A percentile compares a stretch with the other conserved stretches of the same genome.
Evolutionary conservation across 192 early-diverging fungal species (phyloP).

Genomic region (Coemansia sp.): DNA sequence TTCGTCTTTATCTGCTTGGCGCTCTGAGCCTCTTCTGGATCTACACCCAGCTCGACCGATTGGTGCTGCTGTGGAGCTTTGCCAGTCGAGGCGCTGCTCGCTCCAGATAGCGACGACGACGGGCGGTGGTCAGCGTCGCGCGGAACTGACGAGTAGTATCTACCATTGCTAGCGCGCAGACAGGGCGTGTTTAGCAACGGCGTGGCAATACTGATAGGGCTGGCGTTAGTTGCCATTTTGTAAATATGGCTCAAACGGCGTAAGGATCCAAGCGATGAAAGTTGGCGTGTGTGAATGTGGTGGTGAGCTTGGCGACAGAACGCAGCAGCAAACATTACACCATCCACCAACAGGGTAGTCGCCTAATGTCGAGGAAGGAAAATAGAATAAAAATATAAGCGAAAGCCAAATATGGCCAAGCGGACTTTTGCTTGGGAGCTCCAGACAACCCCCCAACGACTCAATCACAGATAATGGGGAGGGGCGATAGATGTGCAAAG

Average conservation of each 20-base stretch:
- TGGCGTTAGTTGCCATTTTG: background rate
- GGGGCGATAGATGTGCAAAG: no score
- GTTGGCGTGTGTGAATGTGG: background rate
- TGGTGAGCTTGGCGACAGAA: constrained; percentile 2
- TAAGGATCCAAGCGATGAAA: background rate
- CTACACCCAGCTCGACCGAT: constrained; percentile 13
- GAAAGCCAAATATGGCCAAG: no score
- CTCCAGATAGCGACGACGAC: constrained; percentile 8
- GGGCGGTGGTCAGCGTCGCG: constrained; percentile 3
- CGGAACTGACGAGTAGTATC: constrained; percentile 44
- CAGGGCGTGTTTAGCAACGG: constrained; percentile 20
- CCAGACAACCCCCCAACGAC: no score
- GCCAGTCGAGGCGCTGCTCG: background rate
- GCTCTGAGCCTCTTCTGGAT: constrained; percentile 28
- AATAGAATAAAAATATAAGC: background rate
- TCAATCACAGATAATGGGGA: no score
- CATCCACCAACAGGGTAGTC: constrained; percentile 4
- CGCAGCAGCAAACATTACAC: constrained; percentile 10
- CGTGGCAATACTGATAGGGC: constrained; percentile 19
- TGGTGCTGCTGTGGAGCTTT: background rate
- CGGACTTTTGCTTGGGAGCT: no score
- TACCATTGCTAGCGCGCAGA: constrained; percentile 20
- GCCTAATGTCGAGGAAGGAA: no score
- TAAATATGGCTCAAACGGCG: background rate
- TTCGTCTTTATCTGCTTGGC: constrained; percentile 23